These are phyloP conservation scores for Endocladia muricata DNA, from an alignment of 31 red algal species.

Conservation along the genomic window DNA sequence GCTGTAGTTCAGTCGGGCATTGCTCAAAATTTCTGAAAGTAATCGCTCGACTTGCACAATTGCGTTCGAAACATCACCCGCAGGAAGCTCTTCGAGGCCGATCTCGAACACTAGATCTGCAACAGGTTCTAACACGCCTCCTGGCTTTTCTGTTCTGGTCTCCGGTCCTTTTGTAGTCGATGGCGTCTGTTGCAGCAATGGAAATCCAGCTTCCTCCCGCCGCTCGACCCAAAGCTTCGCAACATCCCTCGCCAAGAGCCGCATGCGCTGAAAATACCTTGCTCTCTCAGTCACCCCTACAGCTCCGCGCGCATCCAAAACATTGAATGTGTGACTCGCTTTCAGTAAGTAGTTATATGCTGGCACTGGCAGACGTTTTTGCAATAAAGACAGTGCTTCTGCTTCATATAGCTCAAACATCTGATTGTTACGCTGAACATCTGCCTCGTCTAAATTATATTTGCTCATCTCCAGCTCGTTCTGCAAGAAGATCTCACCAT, in stretches of 20 bases:
- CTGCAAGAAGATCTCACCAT: slow-evolving; percentile 91
- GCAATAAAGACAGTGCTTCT: slow-evolving; percentile 72
- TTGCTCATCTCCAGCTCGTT: slow-evolving; percentile 97
- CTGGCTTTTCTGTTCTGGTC: not conserved
- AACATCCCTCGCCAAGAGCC: slow-evolving; percentile 81
- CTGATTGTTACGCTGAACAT: slow-evolving; percentile 62
- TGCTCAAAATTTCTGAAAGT: slow-evolving; percentile 47
- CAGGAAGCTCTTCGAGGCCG: slow-evolving; percentile 91
- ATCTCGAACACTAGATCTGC: slow-evolving; percentile 82
- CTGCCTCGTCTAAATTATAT: slow-evolving; percentile 90
- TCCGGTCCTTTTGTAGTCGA: not conserved
- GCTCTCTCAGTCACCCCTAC: slow-evolving; percentile 96
- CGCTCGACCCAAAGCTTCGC: slow-evolving; percentile 81
- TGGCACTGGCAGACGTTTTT: slow-evolving; percentile 75
- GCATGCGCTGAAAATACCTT: slow-evolving; percentile 89
- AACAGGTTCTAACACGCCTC: not conserved
- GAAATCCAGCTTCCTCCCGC: slow-evolving; percentile 80
- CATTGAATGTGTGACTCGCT: slow-evolving; percentile 94
- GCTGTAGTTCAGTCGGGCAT: slow-evolving; percentile 31
- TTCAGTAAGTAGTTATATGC: slow-evolving; percentile 93
- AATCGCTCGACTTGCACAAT: slow-evolving; percentile 61
- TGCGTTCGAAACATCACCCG: slow-evolving; percentile 54
- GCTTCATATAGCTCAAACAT: slow-evolving; percentile 88
- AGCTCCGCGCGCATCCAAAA: slow-evolving; percentile 94
- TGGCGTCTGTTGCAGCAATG: slow-evolving; percentile 22